Evolutionary conservation across 495 filamentous ascomycete species (phyloP), one percentile per base, ranked within the genome.

Genomic region (Aspergillus cavernicola): DNA sequence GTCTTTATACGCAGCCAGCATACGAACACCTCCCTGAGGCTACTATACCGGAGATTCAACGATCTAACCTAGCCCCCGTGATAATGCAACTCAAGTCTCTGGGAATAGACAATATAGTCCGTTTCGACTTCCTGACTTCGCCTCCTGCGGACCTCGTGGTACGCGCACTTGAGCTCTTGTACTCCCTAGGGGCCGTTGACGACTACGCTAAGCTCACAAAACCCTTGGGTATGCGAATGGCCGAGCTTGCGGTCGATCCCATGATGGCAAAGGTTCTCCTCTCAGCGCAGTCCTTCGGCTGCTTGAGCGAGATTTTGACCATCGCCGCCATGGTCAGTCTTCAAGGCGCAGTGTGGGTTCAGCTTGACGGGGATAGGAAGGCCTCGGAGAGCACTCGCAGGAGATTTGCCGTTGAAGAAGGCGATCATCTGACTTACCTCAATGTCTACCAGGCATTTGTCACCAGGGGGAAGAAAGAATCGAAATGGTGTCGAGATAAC

Each of bases 311-410:
- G 67, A 87, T 97, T 19, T 74, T 99, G 13, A 86, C 85, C 6
- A 95, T 97, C 59, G 92, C 95, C 23, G 91, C 93, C 31, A 97
- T 99, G 95, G 88, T 89, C 29, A 93, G 85, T 59, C 76, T 95
- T 1, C 86, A 90, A 48, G 87, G 89, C 13, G 81, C 80, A 16
- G 78, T 96, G 23, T 96, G 88, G 86, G 83, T 92, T 44, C 80
- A 89, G 49, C 85, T 88, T 55, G 83, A 89, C 8, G 87, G 82
- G 12, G 84, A 86, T 53, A 88, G 85, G 62, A 92, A 86, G 56
- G 68, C 76, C 28, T 78, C 81, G 28, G 90, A 96, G 58, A 84
- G 78, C 33, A 78, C 82, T 29, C 82, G 87, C 37, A 77, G 89
- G 19, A 92, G 88, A 53, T 99, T 97, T 60, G 87, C 92, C 2